These are phyloP conservation scores for Rhizomucor pusillus DNA, from an alignment of 371 early-diverging fungal genomes.

Conservation along the genomic window DNA sequence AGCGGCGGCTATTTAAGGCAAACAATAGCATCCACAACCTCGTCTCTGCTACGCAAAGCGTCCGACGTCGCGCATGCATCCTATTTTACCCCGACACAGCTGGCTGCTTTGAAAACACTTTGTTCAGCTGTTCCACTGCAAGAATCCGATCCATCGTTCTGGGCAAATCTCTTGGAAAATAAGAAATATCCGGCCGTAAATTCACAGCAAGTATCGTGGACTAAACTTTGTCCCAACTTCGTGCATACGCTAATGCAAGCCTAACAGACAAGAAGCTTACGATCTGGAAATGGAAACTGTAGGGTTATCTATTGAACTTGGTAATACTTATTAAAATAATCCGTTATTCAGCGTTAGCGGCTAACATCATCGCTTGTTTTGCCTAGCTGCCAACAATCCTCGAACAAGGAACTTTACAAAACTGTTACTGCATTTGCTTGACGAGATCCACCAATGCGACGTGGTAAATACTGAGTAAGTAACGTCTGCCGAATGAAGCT, in stretches of 20 bases:
- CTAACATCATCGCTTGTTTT: too few relatives aligned
- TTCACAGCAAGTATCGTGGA: conserved; percentile 35
- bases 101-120: conserved; percentile 42
- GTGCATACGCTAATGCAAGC: not conserved
- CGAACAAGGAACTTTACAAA: conserved; percentile 68
- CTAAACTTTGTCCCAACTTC: not conserved
- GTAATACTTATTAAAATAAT: conserved; percentile 22
- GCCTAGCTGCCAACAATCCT: conserved; percentile 61
- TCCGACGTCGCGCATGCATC: conserved; percentile 21
- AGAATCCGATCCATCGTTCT: conserved; percentile 30
- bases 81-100: conserved; percentile 37
- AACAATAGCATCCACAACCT: conserved; percentile 18
- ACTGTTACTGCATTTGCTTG: conserved; percentile 58
- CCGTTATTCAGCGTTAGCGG: too few relatives aligned
- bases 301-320: conserved; percentile 61
- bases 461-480: conserved; percentile 46
- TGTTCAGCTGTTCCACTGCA: conserved; percentile 30
- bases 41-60: conserved; percentile 13
- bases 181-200: conserved; percentile 49
- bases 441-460: conserved; percentile 52
- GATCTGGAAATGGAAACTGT: conserved; percentile 72
- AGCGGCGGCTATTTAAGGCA: conserved; percentile 11
- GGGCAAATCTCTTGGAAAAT: conserved; percentile 41
- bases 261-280: conserved; percentile 65
- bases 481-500: not conserved